These are phyloP conservation scores for Wickerhamomyces canadensis DNA, from an alignment of 805 yeast genomes.

Conservation along the genomic window DNA sequence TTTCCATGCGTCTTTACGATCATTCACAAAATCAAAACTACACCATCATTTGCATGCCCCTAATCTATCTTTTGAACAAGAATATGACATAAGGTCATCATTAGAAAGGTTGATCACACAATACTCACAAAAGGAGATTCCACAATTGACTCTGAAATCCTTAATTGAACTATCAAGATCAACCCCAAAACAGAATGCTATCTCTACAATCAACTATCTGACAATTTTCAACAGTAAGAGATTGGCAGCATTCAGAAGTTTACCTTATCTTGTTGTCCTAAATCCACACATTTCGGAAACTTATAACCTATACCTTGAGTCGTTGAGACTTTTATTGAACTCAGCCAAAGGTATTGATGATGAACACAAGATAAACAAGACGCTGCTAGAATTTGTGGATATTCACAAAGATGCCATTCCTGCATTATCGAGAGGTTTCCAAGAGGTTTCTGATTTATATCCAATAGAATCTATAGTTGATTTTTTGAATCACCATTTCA, in stretches of 20 bases:
- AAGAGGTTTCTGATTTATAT: conserved; percentile 47
- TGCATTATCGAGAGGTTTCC: conserved; percentile 74
- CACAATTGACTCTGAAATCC: conserved; percentile 46
- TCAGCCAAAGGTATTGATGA: conserved; percentile 45
- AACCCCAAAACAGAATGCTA: conserved; percentile 30
- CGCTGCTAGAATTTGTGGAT: conserved; percentile 56
- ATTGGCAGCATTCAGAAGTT: conserved; percentile 57
- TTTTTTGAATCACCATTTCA: conserved; percentile 71
- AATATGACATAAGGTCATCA: conserved; percentile 52
- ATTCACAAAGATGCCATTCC: conserved; percentile 84
- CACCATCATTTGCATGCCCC: conserved; percentile 17
- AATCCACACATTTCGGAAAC: conserved; percentile 83
- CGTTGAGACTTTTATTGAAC: conserved; percentile 49
- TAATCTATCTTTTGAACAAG: conserved; percentile 36
- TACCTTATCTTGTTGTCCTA: conserved; percentile 80
- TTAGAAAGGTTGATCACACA: conserved; percentile 54
- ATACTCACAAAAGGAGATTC: conserved; percentile 47
- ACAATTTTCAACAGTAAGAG: conserved; percentile 66
- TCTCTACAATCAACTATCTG: conserved; percentile 51
- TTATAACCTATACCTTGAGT: conserved; percentile 65
- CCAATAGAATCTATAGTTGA: conserved; percentile 46
- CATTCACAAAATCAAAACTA: conserved; percentile 12
- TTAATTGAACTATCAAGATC: conserved; percentile 37
- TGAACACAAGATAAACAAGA: conserved; percentile 41
- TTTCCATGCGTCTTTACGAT: conserved; percentile 3